phyloP scores from a whole-genome alignment of 495 filamentous ascomycete species.

The Penicillium soppii region DNA sequence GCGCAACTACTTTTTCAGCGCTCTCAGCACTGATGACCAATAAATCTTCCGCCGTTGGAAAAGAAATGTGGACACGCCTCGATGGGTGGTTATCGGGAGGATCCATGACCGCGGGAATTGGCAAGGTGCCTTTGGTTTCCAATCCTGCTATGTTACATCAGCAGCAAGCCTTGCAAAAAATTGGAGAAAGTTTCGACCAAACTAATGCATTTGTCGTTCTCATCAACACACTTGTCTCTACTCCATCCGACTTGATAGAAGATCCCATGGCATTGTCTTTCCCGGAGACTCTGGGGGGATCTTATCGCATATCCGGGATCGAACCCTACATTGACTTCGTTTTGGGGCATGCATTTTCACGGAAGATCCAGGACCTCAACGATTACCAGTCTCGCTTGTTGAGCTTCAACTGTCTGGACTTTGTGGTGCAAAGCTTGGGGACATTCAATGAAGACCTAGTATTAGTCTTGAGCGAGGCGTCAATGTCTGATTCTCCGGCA shows the following conservation, averaged over 20 bases:
- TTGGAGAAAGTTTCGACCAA: slow-evolving; percentile 72
- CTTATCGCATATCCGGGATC: slow-evolving; percentile 79
- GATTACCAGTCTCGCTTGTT: slow-evolving; percentile 64
- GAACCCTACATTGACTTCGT: slow-evolving; percentile 91
- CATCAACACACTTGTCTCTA: slow-evolving; percentile 64
- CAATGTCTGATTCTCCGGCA: slow-evolving; percentile 68
- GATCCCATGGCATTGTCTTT: slow-evolving; percentile 72
- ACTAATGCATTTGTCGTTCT: slow-evolving; percentile 77
- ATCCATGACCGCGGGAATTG: slow-evolving; percentile 37
- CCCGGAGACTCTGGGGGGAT: slow-evolving; percentile 79
- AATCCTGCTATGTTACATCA: slow-evolving; percentile 48
- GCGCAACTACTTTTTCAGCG: slow-evolving; percentile 71
- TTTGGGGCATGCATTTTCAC: slow-evolving; percentile 68
- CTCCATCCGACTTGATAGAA: slow-evolving; percentile 48
- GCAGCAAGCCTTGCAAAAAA: slow-evolving; percentile 54
- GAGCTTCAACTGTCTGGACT: slow-evolving; percentile 73
- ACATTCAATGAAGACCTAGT: slow-evolving; percentile 94
- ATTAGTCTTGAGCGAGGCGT: slow-evolving; percentile 72
- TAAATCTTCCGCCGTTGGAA: slow-evolving; percentile 58
- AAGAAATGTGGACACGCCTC: slow-evolving; percentile 66
- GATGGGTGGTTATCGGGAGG: slow-evolving; percentile 70
- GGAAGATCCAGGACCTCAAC: slow-evolving; percentile 57
- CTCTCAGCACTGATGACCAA: slow-evolving; percentile 66
- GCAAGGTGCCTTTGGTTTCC: slow-evolving; percentile 37
- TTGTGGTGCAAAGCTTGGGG: slow-evolving; percentile 68